These are phyloP conservation scores for Ulvella scutata DNA, from an alignment of 139 green algal genomes.

Conservation along the genomic window DNA sequence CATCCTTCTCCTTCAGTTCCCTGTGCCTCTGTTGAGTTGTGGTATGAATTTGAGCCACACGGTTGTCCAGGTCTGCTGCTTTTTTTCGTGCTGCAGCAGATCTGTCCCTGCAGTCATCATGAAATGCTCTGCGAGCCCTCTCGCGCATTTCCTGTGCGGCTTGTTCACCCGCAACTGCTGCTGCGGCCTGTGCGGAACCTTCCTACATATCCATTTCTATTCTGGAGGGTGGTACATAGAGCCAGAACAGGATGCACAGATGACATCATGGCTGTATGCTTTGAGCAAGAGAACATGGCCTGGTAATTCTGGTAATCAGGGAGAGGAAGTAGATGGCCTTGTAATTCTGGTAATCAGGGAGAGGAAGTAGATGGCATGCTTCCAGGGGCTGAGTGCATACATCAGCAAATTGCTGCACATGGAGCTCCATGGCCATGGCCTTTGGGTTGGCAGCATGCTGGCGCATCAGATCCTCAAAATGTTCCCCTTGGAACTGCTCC, in stretches of 20 bases:
- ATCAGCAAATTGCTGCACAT: conserved; percentile 32
- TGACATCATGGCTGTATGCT: no score
- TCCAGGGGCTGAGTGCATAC: neutral
- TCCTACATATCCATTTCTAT: no score
- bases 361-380: neutral
- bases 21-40: conserved; percentile 11
- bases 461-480: conserved; percentile 45
- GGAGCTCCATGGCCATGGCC: conserved; percentile 31
- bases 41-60: neutral
- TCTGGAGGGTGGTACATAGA: no score
- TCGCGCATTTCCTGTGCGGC: neutral
- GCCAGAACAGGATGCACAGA: no score
- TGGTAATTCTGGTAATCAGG: no score
- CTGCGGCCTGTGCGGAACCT: conserved; percentile 4
- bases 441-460: conserved; percentile 28
- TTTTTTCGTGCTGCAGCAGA: neutral
- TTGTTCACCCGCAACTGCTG: conserved; percentile 7
- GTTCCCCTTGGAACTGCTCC: conserved; percentile 1
- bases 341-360: no score
- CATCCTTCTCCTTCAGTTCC: conserved; percentile 35
- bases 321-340: no score
- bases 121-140: neutral
- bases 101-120: neutral
- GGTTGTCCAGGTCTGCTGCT: neutral
- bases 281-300: no score